These are phyloP conservation scores for Talaromyces sp. DNA, from an alignment of 2,329 filamentous ascomycete genomes.

Conservation along the genomic window DNA sequence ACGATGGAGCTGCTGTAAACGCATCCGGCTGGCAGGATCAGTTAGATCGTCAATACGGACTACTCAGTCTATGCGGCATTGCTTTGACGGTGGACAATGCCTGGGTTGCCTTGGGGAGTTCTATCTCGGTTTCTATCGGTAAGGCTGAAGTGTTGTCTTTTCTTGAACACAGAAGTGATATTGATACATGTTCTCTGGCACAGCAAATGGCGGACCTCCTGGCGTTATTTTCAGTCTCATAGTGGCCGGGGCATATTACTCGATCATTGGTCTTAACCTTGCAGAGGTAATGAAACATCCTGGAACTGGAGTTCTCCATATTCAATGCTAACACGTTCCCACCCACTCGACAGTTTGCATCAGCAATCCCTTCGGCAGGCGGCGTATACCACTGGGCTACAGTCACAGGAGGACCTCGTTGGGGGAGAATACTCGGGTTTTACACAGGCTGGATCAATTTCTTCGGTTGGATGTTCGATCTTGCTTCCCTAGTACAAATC, in stretches of 20 bases:
- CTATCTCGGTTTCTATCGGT: slow-evolving; percentile 17
- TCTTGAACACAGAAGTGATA: slow-evolving; percentile 21
- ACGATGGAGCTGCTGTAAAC: slow-evolving; percentile 10
- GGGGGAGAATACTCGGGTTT: slow-evolving; percentile 23
- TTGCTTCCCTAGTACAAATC: slow-evolving; percentile 7
- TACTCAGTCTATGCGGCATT: slow-evolving; percentile 16
- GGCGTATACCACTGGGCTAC: slow-evolving; percentile 51
- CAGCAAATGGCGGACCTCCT: slow-evolving; percentile 42
- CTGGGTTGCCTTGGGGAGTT: slow-evolving; percentile 16
- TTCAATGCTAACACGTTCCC: not conserved
- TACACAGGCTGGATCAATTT: slow-evolving; percentile 43
- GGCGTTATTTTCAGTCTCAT: slow-evolving; percentile 48
- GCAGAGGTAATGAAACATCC: slow-evolving; percentile 23
- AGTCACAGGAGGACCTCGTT: slow-evolving; percentile 38
- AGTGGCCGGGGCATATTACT: slow-evolving; percentile 44
- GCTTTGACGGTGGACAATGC: slow-evolving; percentile 17
- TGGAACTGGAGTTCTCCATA: no score
- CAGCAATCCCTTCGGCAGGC: slow-evolving; percentile 45
- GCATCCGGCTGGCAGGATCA: slow-evolving; percentile 15
- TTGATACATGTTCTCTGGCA: slow-evolving; percentile 31
- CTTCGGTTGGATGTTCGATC: slow-evolving; percentile 21
- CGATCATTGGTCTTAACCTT: slow-evolving; percentile 42
- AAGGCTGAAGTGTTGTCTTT: not conserved
- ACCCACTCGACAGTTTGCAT: slow-evolving; percentile 39
- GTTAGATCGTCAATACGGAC: slow-evolving; percentile 13